phyloP scores from a whole-genome alignment of 768 basidiomycete genomes.

The Porphyrellus cyaneotinctus region DNA sequence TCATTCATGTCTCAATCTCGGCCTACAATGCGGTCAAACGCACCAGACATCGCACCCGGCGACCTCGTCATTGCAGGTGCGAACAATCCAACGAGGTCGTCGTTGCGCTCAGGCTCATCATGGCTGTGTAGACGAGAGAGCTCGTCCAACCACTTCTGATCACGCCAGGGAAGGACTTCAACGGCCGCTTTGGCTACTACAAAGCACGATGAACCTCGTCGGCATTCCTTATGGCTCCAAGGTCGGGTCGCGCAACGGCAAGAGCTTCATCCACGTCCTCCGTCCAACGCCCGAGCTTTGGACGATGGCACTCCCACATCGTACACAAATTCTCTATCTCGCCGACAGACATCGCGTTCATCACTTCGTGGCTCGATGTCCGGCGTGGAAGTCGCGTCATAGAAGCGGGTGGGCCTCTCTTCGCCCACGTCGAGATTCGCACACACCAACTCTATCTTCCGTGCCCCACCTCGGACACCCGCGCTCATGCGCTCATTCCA shows the following conservation, averaged over 20 bases:
- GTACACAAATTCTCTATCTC: slow-evolving; percentile 96
- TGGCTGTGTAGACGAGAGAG: slow-evolving; percentile 66
- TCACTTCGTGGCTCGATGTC: slow-evolving; percentile 79
- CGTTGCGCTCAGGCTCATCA: background rate
- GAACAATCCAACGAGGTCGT: slow-evolving; percentile 14
- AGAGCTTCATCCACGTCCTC: slow-evolving; percentile 87
- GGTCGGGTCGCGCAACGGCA: slow-evolving; percentile 69
- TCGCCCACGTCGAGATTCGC: slow-evolving; percentile 18
- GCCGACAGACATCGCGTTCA: slow-evolving; percentile 97
- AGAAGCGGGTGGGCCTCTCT: slow-evolving; percentile 79
- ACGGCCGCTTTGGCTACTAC: slow-evolving; percentile 87
- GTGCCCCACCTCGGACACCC: background rate
- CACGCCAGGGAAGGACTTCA: slow-evolving; percentile 75
- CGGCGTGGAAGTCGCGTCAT: slow-evolving; percentile 77
- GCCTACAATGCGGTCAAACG: slow-evolving; percentile 68
- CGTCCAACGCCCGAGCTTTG: slow-evolving; percentile 96
- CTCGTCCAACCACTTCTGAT: slow-evolving; percentile 71
- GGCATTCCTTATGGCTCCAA: slow-evolving; percentile 91
- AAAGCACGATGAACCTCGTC: slow-evolving; percentile 79
- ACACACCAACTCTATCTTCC: slow-evolving; percentile 5
- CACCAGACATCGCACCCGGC: slow-evolving; percentile 62
- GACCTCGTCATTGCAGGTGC: slow-evolving; percentile 80
- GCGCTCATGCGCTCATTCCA: slow-evolving; percentile 3
- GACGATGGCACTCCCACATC: slow-evolving; percentile 94
- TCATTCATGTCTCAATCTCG: slow-evolving; percentile 26